phyloP scores from a whole-genome alignment of 1,284 basidiomycete species.

The Entoloma clypeatum region DNA sequence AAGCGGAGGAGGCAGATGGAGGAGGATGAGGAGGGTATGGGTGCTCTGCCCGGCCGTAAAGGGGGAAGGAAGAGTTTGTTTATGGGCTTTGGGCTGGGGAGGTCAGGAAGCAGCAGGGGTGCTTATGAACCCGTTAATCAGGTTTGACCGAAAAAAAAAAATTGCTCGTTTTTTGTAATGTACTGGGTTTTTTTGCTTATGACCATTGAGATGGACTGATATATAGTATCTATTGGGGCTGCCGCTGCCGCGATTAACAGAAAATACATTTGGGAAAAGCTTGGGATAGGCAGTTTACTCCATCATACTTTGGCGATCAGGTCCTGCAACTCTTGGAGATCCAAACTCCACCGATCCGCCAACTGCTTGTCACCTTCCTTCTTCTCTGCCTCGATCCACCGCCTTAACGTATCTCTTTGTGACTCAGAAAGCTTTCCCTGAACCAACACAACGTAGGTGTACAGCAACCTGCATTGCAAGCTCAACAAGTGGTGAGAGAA shows the following conservation, averaged over 20 bases:
- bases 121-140: slow-evolving; percentile 65
- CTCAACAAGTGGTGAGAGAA: background rate
- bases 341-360: slow-evolving; percentile 34
- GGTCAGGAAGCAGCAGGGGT: slow-evolving; percentile 41
- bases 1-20: slow-evolving; percentile 54
- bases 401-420: slow-evolving; percentile 41
- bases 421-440: slow-evolving; percentile 36
- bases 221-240: no score
- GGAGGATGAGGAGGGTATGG: slow-evolving; percentile 46
- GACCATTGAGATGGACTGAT: no score
- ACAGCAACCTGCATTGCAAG: slow-evolving; percentile 40
- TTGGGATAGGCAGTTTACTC: no score
- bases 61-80: slow-evolving; percentile 44
- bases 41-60: slow-evolving; percentile 35
- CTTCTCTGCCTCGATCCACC: slow-evolving; percentile 31
- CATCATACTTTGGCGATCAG: slow-evolving; percentile 21
- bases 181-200: no score
- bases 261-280: no score
- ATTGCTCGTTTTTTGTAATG: no score
- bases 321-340: slow-evolving; percentile 26
- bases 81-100: slow-evolving; percentile 47
- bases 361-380: slow-evolving; percentile 23
- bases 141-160: slow-evolving; percentile 28
- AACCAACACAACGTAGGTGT: slow-evolving; percentile 51
- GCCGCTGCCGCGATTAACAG: no score